Evolutionary conservation across 148 eudicot genomes (phyloP).

Genomic region (Rhododendron griersonianum): DNA sequence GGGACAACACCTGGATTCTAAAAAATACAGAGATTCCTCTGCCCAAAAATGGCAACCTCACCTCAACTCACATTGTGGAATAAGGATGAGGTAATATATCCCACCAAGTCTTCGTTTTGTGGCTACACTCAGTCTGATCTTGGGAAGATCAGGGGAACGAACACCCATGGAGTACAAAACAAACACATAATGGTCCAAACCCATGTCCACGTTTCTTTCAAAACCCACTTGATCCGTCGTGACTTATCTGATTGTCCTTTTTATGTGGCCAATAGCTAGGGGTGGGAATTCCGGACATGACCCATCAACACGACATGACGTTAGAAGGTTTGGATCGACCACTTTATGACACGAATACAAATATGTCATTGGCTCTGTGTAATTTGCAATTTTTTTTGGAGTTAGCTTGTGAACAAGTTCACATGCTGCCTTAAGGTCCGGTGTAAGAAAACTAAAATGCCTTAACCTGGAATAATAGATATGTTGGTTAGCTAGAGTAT

Average conservation of each 20-base stretch:
- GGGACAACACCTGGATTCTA: background rate
- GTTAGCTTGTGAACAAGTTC: too few relatives aligned
- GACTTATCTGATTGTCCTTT: background rate
- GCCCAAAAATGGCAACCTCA: background rate
- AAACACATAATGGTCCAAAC: background rate
- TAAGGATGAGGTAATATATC: background rate
- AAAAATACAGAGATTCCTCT: background rate
- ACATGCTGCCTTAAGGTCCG: too few relatives aligned
- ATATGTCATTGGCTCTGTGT: background rate
- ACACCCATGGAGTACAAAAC: background rate
- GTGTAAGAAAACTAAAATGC: too few relatives aligned
- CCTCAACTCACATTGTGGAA: background rate
- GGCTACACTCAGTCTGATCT: background rate
- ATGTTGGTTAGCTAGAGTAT: too few relatives aligned
- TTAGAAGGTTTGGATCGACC: too few relatives aligned
- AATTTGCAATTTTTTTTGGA: too few relatives aligned
- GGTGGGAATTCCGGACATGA: background rate
- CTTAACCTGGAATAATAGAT: too few relatives aligned
- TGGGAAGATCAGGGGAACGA: background rate
- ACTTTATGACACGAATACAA: background rate
- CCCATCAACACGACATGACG: background rate
- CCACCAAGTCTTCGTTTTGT: background rate
- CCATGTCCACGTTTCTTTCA: background rate
- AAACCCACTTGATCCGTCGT: background rate
- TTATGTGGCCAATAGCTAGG: background rate